Conservation (phyloP, 2,329 filamentous ascomycete genomes). For the Fusarium pseudocircinatum region DNA sequence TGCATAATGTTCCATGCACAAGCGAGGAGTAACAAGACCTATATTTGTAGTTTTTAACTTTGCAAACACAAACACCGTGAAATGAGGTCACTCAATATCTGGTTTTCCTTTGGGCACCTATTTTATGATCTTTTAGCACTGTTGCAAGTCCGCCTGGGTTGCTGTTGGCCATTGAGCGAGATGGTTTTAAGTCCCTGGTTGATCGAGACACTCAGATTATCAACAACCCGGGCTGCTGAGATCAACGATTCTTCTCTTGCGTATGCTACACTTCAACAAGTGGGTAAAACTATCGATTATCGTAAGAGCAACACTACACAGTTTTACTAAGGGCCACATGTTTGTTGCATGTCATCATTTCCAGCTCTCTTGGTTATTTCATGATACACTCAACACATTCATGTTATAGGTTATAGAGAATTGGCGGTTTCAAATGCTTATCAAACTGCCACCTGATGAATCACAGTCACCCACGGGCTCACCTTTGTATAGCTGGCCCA, state of each 20-base stretch:
- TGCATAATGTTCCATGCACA: neutral
- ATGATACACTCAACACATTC: neutral
- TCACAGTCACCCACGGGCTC: neutral
- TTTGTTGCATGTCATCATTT: neutral
- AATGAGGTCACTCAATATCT: neutral
- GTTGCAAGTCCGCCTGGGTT: neutral
- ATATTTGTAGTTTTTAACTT: neutral
- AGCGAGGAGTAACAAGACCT: conserved; percentile 2
- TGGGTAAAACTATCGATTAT: too few relatives aligned
- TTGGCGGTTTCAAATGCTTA: neutral
- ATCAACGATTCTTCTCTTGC: neutral
- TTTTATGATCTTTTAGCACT: neutral
- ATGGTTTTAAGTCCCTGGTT: neutral
- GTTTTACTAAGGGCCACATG: neutral
- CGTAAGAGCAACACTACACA: too few relatives aligned
- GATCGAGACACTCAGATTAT: neutral
- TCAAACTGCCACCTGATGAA: neutral
- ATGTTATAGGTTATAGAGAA: neutral
- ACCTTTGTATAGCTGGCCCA: neutral
- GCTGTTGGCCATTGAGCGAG: neutral
- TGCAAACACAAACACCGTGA: neutral
- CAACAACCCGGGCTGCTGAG: neutral
- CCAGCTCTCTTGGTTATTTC: neutral
- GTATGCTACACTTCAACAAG: neutral
- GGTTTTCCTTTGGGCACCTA: too few relatives aligned